phyloP scores from a whole-genome alignment of 2,329 filamentous ascomycete genomes.

The Fusarium pseudoanthophilum region DNA sequence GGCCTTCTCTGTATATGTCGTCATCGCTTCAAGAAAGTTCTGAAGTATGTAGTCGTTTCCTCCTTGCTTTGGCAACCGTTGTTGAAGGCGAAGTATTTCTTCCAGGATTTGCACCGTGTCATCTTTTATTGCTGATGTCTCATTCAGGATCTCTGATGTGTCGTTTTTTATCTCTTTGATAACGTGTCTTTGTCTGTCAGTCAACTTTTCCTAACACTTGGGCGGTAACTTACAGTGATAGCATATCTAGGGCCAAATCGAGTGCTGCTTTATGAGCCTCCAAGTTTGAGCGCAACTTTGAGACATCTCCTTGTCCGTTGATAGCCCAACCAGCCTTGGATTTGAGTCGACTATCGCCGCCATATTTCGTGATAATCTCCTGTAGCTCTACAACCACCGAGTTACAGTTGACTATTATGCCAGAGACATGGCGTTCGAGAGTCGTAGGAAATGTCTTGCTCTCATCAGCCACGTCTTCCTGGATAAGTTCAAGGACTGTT shows the following conservation, averaged over 20 bases:
- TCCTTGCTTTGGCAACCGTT: not conserved
- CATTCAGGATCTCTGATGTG: not conserved
- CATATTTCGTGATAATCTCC: not conserved
- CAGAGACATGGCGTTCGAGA: not conserved
- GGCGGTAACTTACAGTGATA: not conserved
- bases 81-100: not conserved
- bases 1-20: not conserved
- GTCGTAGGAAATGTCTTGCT: not conserved
- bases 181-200: not conserved
- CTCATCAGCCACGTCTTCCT: not conserved
- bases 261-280: not conserved
- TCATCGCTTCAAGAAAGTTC: not conserved
- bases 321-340: not conserved
- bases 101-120: not conserved
- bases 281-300: not conserved
- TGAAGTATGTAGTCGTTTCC: not conserved
- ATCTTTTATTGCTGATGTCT: not conserved
- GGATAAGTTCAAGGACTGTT: not conserved
- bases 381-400: not conserved
- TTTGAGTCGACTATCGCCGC: not conserved
- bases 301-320: not conserved
- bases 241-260: not conserved
- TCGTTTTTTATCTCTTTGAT: not conserved
- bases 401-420: not conserved
- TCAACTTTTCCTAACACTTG: not conserved